Evolutionary conservation across 345 rosid genomes (phyloP).

Genomic region (Moricandia moricandioides): DNA sequence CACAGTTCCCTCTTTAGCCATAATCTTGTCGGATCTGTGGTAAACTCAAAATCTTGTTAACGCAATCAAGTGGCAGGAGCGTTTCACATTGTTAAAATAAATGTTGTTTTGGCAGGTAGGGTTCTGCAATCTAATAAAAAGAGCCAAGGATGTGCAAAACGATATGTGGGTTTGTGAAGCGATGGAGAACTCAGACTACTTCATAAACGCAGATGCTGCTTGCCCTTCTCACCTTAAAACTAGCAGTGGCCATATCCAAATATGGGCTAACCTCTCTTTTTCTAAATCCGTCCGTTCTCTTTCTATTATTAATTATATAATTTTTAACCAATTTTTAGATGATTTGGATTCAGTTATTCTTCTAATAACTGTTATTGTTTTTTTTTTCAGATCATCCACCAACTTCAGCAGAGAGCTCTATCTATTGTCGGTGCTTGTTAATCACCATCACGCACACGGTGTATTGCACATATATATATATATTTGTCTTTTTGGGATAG

Average conservation of each 20-base stretch:
- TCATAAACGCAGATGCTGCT: conserved; percentile 45
- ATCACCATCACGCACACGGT: conserved; percentile 1
- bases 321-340: background rate
- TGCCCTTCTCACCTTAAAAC: conserved; percentile 60
- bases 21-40: conserved; percentile 78
- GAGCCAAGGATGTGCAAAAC: conserved; percentile 66
- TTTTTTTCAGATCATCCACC: conserved; percentile 48
- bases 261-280: conserved; percentile 67
- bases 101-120: conserved; percentile 57
- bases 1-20: conserved; percentile 51
- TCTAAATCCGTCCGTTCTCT: conserved; percentile 43
- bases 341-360: background rate
- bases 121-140: conserved; percentile 76
- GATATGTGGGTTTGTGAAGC: conserved; percentile 83
- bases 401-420: conserved; percentile 56
- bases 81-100: background rate
- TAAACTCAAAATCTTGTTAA: conserved; percentile 25
- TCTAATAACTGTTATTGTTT: background rate
- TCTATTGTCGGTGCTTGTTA: conserved; percentile 45
- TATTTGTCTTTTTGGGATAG: background rate
- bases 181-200: conserved; percentile 72
- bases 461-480: background rate
- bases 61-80: background rate
- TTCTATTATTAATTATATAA: background rate
- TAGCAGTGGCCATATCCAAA: conserved; percentile 47